Percentiles rank a stretch among this genome's conserved stretches.
Evolutionary conservation across 306 rosid genomes (phyloP).

Genomic region (Canavalia ensiformis): DNA sequence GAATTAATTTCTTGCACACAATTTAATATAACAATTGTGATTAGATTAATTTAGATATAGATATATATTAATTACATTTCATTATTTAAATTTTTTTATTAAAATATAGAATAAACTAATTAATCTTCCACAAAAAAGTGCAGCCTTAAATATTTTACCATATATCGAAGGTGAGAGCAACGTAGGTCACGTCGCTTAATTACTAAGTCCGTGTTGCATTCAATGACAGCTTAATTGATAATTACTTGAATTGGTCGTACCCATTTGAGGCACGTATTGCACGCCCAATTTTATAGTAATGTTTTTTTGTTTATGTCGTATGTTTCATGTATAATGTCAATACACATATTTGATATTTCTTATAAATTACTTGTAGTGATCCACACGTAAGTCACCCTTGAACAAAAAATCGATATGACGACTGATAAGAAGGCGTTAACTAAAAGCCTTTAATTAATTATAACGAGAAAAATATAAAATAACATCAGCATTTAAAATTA

Average conservation of each 20-base stretch:
- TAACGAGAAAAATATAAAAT: too few relatives aligned
- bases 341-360: background rate
- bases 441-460: background rate
- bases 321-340: background rate
- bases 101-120: too few relatives aligned
- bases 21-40: too few relatives aligned
- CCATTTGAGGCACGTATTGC: background rate
- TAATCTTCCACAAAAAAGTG: too few relatives aligned
- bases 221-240: background rate
- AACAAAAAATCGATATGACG: background rate
- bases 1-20: too few relatives aligned
- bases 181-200: background rate
- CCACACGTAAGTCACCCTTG: slow-evolving; percentile 12
- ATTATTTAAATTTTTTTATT: too few relatives aligned
- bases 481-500: too few relatives aligned
- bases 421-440: background rate
- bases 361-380: background rate
- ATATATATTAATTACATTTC: too few relatives aligned
- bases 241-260: slow-evolving; percentile 1
- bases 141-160: background rate
- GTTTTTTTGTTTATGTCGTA: background rate
- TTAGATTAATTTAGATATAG: too few relatives aligned
- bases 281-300: background rate
- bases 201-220: background rate
- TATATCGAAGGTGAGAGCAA: background rate